Evolutionary conservation across 345 rosid genomes (phyloP).

Genomic region (Lepidium didymum): DNA sequence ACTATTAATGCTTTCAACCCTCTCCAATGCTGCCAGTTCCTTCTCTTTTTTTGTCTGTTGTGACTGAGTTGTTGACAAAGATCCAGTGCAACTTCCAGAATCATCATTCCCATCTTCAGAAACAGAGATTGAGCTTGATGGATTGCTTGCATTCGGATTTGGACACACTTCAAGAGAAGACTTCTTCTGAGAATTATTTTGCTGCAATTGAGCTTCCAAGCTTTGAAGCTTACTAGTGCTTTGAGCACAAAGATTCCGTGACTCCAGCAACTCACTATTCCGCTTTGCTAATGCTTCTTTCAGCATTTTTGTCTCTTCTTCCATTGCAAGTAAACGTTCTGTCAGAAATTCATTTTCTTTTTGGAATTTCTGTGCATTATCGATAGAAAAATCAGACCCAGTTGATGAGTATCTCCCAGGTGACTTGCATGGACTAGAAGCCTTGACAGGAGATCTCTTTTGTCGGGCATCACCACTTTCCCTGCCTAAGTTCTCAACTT

Average conservation of each 20-base stretch:
- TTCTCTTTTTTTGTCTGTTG: constrained; percentile 54
- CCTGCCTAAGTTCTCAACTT: constrained; percentile 82
- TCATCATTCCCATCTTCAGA: constrained; percentile 95
- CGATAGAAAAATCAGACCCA: constrained; percentile 54
- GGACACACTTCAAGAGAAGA: constrained; percentile 49
- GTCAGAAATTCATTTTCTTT: constrained; percentile 75
- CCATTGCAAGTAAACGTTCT: constrained; percentile 73
- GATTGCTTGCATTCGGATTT: constrained; percentile 52
- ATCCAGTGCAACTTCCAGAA: constrained; percentile 61
- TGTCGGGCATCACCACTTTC: constrained; percentile 58
- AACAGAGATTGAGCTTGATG: constrained; percentile 65
- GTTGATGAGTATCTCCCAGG: constrained; percentile 32
- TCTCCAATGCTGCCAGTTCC: constrained; percentile 35
- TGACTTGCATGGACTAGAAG: constrained; percentile 48
- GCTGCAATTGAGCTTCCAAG: constrained; percentile 62
- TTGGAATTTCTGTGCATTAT: constrained; percentile 58
- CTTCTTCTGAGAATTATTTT: constrained; percentile 44
- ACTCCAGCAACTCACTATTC: constrained; percentile 79
- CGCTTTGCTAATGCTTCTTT: constrained; percentile 94
- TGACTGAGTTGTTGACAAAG: constrained; percentile 47
- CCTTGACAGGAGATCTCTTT: constrained; percentile 67
- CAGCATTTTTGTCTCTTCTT: constrained; percentile 94
- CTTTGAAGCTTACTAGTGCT: constrained; percentile 69
- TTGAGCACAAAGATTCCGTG: constrained; percentile 79
- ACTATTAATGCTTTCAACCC: constrained; percentile 39